These are phyloP conservation scores for Graphilbum sp. DNA, from an alignment of 2,329 filamentous ascomycete genomes.

Conservation along the genomic window DNA sequence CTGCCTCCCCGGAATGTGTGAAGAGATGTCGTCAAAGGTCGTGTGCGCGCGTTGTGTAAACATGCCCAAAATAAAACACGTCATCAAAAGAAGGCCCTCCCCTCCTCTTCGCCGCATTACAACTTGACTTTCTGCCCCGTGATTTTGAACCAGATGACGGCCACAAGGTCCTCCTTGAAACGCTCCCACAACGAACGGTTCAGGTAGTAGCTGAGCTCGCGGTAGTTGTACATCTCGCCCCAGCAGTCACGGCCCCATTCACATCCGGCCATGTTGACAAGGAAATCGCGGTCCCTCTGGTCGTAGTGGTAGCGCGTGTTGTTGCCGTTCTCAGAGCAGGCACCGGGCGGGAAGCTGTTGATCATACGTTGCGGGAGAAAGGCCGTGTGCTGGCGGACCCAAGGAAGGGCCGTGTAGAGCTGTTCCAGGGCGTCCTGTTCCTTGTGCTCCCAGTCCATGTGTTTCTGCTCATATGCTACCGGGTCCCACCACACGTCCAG, in stretches of 20 bases:
- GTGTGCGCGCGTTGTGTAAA: neutral
- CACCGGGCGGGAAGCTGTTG: constrained; percentile 85
- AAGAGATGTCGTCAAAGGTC: neutral
- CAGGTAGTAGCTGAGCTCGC: constrained; percentile 76
- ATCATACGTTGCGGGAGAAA: constrained; percentile 86
- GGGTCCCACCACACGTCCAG: constrained; percentile 98
- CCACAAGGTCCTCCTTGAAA: constrained; percentile 51
- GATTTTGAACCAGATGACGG: constrained; percentile 44
- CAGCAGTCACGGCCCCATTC: constrained; percentile 95
- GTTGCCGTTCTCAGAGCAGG: constrained; percentile 64
- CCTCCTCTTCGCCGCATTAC: constrained; percentile 14
- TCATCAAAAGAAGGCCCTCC: neutral
- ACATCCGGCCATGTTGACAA: constrained; percentile 98
- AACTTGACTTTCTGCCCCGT: constrained; percentile 45
- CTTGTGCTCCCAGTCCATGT: constrained; percentile 99
- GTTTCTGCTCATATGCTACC: constrained; percentile 91
- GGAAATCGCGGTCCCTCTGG: constrained; percentile 70
- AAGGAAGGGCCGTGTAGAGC: constrained; percentile 79
- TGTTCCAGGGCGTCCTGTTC: constrained; percentile 93
- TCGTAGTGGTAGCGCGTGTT: constrained; percentile 74
- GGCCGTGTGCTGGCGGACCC: constrained; percentile 74
- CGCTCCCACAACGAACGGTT: constrained; percentile 72
- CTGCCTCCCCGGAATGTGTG: neutral
- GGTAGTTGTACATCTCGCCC: constrained; percentile 94
- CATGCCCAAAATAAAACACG: neutral